Base-by-base conservation (phyloP, 805 yeast species). In the Metschnikowia reukaufii region DNA sequence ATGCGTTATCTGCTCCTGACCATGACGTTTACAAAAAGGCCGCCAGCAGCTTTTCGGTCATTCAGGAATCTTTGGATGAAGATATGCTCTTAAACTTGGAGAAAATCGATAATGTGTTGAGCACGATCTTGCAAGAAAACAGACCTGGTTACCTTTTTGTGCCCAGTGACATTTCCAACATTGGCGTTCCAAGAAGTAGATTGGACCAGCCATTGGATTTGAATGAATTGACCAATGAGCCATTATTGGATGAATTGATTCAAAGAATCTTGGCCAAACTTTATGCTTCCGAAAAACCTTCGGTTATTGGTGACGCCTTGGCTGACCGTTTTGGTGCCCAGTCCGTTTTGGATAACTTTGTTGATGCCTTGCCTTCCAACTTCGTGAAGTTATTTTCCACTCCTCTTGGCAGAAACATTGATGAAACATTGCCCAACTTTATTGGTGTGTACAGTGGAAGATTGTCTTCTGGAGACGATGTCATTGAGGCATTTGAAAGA, bases 131-230 rank as follows among this genome's bases (percentile, higher is more conserved):
- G 53, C 69, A 63, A 32, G 72, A 77, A 38, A 81, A 84, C 32
- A 81, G 83, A 62, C 97, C 97, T 0, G 97, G 96, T 13, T 90
- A 86, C 59, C 62, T 90, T 40, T 88, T 81, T 61, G 63, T 91
- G 39, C 97, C 97, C 1, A 69, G 78, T 36, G 91, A 90, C 61
- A 63, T 87, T 54, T 78, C 81, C 8, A 80, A 82, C 45, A 18
- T 59, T 6, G 49, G 39, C 39, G 64, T 69, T 3, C 54, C 68
- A 9, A 50, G 48, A 16, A 42, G 39, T 7, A 53, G 62, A 35
- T 62, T 68, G 43, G 39, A 30, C 9, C 37, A 44, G 33, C 51
- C 58, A 3, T 47, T 55, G 29, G 47, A 57, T 3, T 45, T 59
- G 25, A 36, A 34, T 8, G 59, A 55, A 40, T 48, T 55, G 47